Conservation (phyloP, 108 stramenopile genomes). For the Pseudonitzschia delicatissima region DNA sequence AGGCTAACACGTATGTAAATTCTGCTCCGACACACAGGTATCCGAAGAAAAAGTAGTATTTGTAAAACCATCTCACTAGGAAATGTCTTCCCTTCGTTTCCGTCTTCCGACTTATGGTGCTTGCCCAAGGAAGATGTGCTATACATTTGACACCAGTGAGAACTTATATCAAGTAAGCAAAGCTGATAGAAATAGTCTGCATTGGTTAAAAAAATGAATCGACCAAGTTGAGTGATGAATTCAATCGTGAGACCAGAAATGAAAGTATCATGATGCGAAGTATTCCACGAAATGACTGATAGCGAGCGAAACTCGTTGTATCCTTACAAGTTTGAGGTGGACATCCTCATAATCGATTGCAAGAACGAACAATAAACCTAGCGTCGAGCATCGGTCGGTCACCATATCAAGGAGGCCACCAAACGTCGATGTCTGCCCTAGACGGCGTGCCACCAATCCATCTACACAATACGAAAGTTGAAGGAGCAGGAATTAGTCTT, state of each 20-base stretch:
- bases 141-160: conserved; percentile 97
- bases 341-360: conserved; percentile 14
- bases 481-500: neutral
- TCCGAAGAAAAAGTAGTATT: conserved; percentile 91
- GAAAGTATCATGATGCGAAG: conserved; percentile 1
- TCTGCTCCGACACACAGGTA: conserved; percentile 95
- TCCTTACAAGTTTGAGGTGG: neutral
- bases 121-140: conserved; percentile 48
- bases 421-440: conserved; percentile 84
- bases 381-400: conserved; percentile 93
- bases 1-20: conserved; percentile 73
- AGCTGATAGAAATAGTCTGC: conserved; percentile 46
- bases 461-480: conserved; percentile 34
- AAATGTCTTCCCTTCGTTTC: conserved; percentile 81
- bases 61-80: conserved; percentile 91
- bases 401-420: conserved; percentile 97
- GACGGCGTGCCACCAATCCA: conserved; percentile 89
- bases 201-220: neutral
- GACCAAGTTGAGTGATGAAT: too few species aligned
- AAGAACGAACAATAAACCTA: conserved; percentile 41
- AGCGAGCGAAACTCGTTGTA: neutral
- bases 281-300: neutral
- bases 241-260: conserved; percentile 1
- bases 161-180: conserved; percentile 70
- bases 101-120: conserved; percentile 94